Conservation (phyloP, 2,329 filamentous ascomycete genomes). For the Talaromyces sp. region DNA sequence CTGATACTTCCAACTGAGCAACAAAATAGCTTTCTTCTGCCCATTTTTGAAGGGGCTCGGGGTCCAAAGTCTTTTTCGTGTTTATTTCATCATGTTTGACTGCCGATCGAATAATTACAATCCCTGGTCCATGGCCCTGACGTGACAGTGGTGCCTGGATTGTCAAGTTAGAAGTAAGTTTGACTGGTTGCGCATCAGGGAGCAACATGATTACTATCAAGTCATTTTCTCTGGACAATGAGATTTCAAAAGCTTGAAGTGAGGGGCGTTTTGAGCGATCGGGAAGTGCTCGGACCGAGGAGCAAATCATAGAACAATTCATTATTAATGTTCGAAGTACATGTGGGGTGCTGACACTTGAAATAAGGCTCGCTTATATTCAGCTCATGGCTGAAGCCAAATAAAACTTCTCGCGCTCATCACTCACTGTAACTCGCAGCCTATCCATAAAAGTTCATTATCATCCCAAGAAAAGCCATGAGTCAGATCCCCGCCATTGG, state of each 20-base stretch:
- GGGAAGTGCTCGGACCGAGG: neutral
- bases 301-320: neutral
- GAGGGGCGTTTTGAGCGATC: neutral
- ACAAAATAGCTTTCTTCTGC: conserved; percentile 65
- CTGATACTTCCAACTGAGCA: conserved; percentile 41
- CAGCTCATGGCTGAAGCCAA: no score
- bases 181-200: neutral
- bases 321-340: neutral
- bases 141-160: neutral
- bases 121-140: neutral
- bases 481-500: no score
- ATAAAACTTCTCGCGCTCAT: no score
- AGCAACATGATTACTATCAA: neutral
- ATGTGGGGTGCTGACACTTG: no score
- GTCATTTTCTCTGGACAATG: neutral
- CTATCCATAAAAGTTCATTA: no score
- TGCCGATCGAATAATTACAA: neutral
- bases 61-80: conserved; percentile 19
- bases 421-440: no score
- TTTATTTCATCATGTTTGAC: neutral
- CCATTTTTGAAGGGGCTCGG: conserved; percentile 59
- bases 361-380: no score
- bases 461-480: no score
- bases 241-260: neutral
- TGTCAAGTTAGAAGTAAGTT: neutral